Evolutionary conservation across 306 rosid species (phyloP).

Genomic region (Glycine soja): DNA sequence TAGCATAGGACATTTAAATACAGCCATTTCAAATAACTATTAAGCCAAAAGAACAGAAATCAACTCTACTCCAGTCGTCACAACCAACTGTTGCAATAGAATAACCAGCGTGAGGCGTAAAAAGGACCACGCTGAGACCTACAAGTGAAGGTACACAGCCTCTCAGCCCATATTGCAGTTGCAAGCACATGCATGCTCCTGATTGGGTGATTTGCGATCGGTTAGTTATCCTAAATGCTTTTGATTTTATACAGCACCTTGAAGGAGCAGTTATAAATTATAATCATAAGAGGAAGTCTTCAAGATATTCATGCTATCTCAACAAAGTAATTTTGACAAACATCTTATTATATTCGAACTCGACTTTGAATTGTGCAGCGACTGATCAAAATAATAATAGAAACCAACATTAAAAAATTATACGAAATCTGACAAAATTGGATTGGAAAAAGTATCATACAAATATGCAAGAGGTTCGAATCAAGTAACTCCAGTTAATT

Average conservation of each 20-base stretch:
- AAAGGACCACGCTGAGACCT: not conserved
- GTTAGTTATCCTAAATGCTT: not conserved
- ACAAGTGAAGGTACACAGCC: not conserved
- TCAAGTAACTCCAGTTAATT: slow-evolving; percentile 14
- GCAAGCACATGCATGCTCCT: not conserved
- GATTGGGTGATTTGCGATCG: not conserved
- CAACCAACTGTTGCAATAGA: not conserved
- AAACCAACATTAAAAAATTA: slow-evolving; percentile 6
- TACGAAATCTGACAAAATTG: not conserved
- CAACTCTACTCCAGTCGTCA: not conserved
- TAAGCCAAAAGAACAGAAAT: slow-evolving; percentile 3
- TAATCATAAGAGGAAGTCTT: not conserved
- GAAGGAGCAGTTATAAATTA: not conserved
- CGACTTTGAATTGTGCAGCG: slow-evolving; percentile 30
- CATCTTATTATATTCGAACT: slow-evolving; percentile 26
- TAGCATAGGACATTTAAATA: not conserved
- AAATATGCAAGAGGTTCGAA: slow-evolving; percentile 28
- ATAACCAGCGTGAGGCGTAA: not conserved
- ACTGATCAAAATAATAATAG: not conserved
- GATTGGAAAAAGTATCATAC: not conserved
- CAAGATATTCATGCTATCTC: slow-evolving; percentile 9
- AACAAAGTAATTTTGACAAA: slow-evolving; percentile 11
- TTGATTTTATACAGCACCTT: not conserved
- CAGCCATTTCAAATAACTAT: not conserved
- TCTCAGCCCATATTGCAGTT: not conserved